A percentile compares a stretch with the other conserved stretches of the same genome.
Conservation (phyloP, 371 early-diverging fungal genomes). For the Circinella minor region DNA sequence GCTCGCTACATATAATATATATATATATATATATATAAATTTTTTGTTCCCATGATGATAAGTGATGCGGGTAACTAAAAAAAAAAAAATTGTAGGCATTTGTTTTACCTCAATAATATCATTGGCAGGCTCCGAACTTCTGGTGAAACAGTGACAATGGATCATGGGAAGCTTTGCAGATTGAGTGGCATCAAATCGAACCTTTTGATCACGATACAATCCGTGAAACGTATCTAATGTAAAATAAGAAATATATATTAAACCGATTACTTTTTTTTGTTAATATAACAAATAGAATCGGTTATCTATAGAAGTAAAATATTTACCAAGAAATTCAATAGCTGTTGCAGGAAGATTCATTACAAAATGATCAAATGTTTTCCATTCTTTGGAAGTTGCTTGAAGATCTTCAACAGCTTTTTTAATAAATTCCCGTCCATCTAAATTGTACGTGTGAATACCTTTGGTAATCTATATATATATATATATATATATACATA, state of each 20-base stretch:
- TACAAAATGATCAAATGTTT: constrained; percentile 91
- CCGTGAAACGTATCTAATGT: constrained; percentile 72
- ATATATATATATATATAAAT: not conserved
- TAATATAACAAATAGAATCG: no score
- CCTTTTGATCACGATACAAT: constrained; percentile 58
- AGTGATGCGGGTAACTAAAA: constrained; percentile 13
- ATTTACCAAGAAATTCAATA: constrained; percentile 88
- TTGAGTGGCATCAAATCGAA: constrained; percentile 36
- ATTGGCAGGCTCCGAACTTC: constrained; percentile 67
- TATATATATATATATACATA: not conserved
- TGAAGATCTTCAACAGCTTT: constrained; percentile 64
- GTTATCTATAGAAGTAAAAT: not conserved
- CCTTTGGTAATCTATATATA: constrained; percentile 43
- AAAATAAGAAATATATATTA: no score
- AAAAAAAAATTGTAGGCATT: not conserved
- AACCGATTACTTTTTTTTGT: no score
- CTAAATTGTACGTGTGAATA: constrained; percentile 84
- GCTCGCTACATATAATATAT: constrained; percentile 50
- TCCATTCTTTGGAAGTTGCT: constrained; percentile 43
- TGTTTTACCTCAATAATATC: constrained; percentile 69
- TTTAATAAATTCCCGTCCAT: constrained; percentile 91
- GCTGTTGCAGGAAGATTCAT: constrained; percentile 98
- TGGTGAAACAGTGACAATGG: constrained; percentile 96
- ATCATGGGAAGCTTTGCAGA: constrained; percentile 75
- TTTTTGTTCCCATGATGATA: constrained; percentile 7